Evolutionary conservation across 257 asterid species (phyloP), one percentile per base, ranked within the genome.

Genomic region (Solanum lignicaule): DNA sequence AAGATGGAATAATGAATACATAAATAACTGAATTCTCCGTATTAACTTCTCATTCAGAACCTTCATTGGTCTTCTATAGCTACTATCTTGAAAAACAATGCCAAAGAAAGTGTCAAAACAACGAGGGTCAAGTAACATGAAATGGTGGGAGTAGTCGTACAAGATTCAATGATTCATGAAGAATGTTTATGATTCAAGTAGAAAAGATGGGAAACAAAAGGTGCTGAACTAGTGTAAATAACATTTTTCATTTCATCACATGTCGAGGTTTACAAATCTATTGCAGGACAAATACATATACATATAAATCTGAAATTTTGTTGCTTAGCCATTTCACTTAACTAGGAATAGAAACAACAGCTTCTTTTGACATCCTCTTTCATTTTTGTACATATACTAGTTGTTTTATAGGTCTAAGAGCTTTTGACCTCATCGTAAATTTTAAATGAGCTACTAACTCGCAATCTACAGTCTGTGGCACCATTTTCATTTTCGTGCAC

Each of bases 381-480:
- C 25, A 3, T 29, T 52, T 27, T 48, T 31, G 86, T 82, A 82
- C 85, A 81, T 31, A 39, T 8, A 5, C 33, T 78, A 29, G 69
- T 46, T 48, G 18, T 27, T 16, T 81, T 29, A 72, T 33, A 81
- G 85, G 21, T 48, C 69, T 43, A 82, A 48, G 43, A 48, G 31
- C 43, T 82, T 48, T 82, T 31, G 86, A 82, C 86, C 86, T 82
- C 86, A 82, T 82, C 86, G 55, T 82, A 82, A 82, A 82, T 82
- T 31, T 82, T 82, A 48, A 82, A 82, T 82, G 86, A 82, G 31
- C 86, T 82, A 48, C 86, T 90, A 83, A 92, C 89, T 62, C 88
- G 88, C 88, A 94, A 86, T 41, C 90, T 90, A 90, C 94, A 93
- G 60, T 92, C 94, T 91, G 90, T 90, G 88, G 90, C 92, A 18